Percentiles rank a stretch among this genome's conserved stretches.
phyloP scores from a whole-genome alignment of 495 filamentous ascomycete species.

The Hapsidospora chrysogenum region DNA sequence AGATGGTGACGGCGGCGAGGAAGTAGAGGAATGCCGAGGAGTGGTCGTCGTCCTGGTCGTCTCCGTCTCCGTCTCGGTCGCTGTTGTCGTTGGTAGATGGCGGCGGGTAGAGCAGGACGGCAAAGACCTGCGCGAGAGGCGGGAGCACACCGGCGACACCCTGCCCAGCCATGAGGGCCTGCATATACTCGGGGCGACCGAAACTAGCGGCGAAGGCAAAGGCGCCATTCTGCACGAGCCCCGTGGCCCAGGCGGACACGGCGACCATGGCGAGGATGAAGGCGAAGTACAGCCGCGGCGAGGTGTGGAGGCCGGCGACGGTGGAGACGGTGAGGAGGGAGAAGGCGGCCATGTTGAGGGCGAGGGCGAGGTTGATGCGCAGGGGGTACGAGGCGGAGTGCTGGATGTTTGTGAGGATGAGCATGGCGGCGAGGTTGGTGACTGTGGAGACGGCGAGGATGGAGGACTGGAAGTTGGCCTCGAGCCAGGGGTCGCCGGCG shows the following conservation, averaged over 20 bases:
- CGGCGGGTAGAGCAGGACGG: constrained; percentile 54
- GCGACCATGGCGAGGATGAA: constrained; percentile 81
- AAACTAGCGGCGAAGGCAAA: constrained; percentile 86
- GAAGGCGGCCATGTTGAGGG: constrained; percentile 22
- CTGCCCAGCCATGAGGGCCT: constrained; percentile 93
- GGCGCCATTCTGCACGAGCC: constrained; percentile 81
- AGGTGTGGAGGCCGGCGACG: constrained; percentile 38
- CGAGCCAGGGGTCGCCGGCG: constrained; percentile 46
- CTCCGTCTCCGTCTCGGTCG: constrained; percentile 7
- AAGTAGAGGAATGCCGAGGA: constrained; percentile 83
- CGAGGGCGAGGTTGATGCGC: constrained; percentile 26
- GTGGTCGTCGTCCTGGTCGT: constrained; percentile 3
- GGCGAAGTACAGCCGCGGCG: constrained; percentile 49
- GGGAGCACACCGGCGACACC: constrained; percentile 85
- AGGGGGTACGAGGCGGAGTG: constrained; percentile 45
- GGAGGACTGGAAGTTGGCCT: constrained; percentile 67
- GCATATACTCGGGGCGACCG: constrained; percentile 69
- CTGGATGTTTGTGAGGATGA: constrained; percentile 65
- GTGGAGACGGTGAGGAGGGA: constrained; percentile 55
- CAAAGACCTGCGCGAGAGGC: constrained; percentile 68
- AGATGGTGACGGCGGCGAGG: constrained; percentile 58
- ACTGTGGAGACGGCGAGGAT: constrained; percentile 75
- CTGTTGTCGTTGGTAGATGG: background rate
- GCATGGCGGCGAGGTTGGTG: constrained; percentile 57
- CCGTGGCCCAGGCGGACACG: constrained; percentile 56